These are phyloP conservation scores for Botrytis medusae DNA, from an alignment of 2,329 filamentous ascomycete genomes.

Conservation along the genomic window DNA sequence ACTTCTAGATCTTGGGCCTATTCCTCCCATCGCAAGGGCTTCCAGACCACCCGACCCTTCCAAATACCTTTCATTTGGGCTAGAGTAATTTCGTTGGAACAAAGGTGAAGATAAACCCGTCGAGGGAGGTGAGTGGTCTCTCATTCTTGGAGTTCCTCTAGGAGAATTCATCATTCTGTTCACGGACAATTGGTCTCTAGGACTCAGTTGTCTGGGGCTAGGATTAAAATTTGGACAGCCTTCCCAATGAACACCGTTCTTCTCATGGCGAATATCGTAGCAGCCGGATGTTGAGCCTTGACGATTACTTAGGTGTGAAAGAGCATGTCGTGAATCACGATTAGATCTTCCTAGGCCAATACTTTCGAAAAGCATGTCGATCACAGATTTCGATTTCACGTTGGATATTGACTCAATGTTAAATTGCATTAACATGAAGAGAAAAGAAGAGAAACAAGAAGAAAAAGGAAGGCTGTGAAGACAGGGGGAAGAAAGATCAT, in stretches of 20 bases:
- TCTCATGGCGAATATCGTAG: constrained; percentile 15
- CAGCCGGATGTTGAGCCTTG: constrained; percentile 10
- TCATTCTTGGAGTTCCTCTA: background rate
- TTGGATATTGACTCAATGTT: background rate
- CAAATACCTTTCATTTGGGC: background rate
- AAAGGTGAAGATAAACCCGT: background rate
- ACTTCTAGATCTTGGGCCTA: background rate
- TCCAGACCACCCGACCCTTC: constrained; percentile 4
- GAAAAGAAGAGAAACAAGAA: background rate
- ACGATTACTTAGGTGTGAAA: background rate
- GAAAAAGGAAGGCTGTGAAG: background rate
- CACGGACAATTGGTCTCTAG: constrained; percentile 9
- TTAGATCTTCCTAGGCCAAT: constrained; percentile 4
- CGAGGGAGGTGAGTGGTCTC: background rate
- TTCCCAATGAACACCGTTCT: constrained; percentile 20
- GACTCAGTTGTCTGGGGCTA: background rate
- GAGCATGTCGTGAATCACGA: constrained; percentile 16
- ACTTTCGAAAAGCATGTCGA: constrained; percentile 11
- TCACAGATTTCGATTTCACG: background rate
- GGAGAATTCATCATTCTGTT: background rate
- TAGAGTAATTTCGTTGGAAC: background rate
- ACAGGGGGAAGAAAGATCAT: background rate
- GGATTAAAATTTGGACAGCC: constrained; percentile 16
- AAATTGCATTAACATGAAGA: background rate
- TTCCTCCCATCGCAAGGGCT: constrained; percentile 3